Evolutionary conservation across 2,329 filamentous ascomycete genomes (phyloP), one percentile per base, ranked within the genome.

Genomic region (Venturia aucupariae): DNA sequence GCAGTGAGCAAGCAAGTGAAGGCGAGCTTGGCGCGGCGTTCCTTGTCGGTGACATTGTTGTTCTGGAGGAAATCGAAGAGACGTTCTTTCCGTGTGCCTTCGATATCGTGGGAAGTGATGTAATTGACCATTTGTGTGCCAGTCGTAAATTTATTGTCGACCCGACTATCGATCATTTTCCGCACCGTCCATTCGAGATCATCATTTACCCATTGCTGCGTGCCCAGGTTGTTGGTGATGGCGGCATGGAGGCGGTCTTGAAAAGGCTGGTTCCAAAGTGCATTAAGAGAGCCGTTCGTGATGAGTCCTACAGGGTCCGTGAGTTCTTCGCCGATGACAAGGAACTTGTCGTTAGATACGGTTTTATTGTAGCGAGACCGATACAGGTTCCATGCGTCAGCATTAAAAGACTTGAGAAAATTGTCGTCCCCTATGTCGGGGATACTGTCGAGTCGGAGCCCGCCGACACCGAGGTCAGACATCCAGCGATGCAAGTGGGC

Each of bases 261-360:
- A 17, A 51, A 51, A 51, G 46, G 46, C 22, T 51, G 46, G 46
- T 51, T 51, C 46, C 46, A 51, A 51, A 51, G 46, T 51, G 46
- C 46, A 13, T 30, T 51, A 22, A 51, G 46, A 15, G 46, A 51
- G 10, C 46, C 46, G 22, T 22, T 22, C 13, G 22, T 51, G 10
- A 51, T 51, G 46, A 51, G 46, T 2, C 22, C 46, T 22, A 51
- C 22, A 24, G 46, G 46, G 13, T 17, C 46, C 6, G n/a, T 51
- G 46, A 51, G 46, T 27, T 51, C 46, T 51, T 51, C 46, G 22
- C 46, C 46, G 22, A 51, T 51, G 8, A 51, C 46, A 27, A 51
- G 22, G 10, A 51, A 51, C 27, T 51, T 51, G 7, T 51, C 46
- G 22, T 27, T 51, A 15, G 46, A 51, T 15, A 27, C 46, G 22